Evolutionary conservation across 148 eudicot genomes (phyloP).

Genomic region (Oxyria digyna): DNA sequence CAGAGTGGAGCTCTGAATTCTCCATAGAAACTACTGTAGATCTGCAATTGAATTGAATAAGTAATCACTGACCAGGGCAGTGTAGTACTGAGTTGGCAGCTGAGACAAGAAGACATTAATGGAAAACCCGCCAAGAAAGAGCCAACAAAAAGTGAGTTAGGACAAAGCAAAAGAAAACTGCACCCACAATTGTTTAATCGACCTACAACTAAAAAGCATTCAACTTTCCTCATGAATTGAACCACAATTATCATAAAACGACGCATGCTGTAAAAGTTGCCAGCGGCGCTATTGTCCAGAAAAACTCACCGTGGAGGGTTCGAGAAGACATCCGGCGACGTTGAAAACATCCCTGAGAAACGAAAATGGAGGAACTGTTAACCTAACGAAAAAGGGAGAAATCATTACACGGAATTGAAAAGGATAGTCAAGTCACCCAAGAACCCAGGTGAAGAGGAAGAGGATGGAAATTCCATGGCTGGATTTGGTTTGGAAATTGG

Average conservation of each 20-base stretch:
- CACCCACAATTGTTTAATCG: background rate
- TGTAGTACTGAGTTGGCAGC: slow-evolving; percentile 78
- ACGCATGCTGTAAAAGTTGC: background rate
- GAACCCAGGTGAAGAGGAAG: slow-evolving; percentile 67
- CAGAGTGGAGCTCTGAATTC: background rate
- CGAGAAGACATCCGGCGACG: slow-evolving; percentile 62
- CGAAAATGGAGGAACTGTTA: background rate
- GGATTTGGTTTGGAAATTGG: slow-evolving; percentile 52
- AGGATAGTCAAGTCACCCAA: slow-evolving; percentile 35
- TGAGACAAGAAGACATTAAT: slow-evolving; percentile 18
- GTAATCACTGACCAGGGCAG: slow-evolving; percentile 51
- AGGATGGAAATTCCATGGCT: slow-evolving; percentile 56
- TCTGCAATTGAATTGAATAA: background rate
- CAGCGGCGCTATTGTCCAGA: background rate
- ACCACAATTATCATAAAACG: background rate
- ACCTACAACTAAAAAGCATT: background rate
- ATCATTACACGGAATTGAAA: background rate
- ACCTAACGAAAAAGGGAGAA: background rate
- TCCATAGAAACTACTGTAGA: background rate
- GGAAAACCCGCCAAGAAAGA: background rate
- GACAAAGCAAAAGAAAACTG: background rate
- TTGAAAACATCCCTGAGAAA: slow-evolving; percentile 56
- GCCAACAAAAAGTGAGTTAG: background rate
- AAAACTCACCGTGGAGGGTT: slow-evolving; percentile 74
- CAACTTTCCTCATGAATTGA: background rate